A percentile compares a stretch with the other conserved stretches of the same genome.
Conservation (phyloP, 2,329 filamentous ascomycete species). For the Periconia sp. region DNA sequence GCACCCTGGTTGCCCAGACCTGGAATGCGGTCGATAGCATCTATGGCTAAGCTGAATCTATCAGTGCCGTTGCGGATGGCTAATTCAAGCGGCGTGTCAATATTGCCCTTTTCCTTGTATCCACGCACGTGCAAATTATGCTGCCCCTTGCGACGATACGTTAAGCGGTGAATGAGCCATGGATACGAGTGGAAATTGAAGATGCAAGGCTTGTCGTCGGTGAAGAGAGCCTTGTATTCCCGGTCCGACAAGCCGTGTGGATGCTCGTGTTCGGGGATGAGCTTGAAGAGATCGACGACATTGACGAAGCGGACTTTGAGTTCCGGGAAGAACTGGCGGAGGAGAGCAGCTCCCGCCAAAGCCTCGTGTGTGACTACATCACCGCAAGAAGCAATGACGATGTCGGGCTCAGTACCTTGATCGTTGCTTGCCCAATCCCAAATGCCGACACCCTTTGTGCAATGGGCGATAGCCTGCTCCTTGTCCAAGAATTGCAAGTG, state of each 20-base stretch:
- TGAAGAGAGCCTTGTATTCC: constrained; percentile 75
- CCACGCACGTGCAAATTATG: constrained; percentile 75
- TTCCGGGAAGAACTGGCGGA: constrained; percentile 73
- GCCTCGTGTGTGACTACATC: constrained; percentile 77
- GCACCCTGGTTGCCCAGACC: constrained; percentile 68
- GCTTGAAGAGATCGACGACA: constrained; percentile 80
- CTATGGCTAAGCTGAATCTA: constrained; percentile 77
- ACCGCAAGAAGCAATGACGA: constrained; percentile 78
- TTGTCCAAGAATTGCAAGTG: constrained; percentile 78
- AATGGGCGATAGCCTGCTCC: constrained; percentile 75
- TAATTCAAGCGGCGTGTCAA: constrained; percentile 77
- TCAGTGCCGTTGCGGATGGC: constrained; percentile 80
- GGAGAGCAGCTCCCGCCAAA: constrained; percentile 74
- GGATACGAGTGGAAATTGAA: constrained; percentile 89
- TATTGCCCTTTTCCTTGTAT: constrained; percentile 84
- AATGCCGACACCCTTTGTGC: constrained; percentile 78
- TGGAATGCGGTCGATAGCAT: constrained; percentile 73
- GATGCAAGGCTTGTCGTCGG: constrained; percentile 72
- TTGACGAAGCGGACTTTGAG: constrained; percentile 82
- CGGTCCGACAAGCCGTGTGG: constrained; percentile 66
- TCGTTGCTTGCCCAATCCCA: constrained; percentile 81
- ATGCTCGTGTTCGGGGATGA: constrained; percentile 73
- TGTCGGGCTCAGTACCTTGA: constrained; percentile 69
- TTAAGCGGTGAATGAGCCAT: constrained; percentile 78
- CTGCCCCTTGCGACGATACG: constrained; percentile 75